These are phyloP conservation scores for Nicotiana paniculata DNA, from an alignment of 257 asterid species.

Conservation along the genomic window DNA sequence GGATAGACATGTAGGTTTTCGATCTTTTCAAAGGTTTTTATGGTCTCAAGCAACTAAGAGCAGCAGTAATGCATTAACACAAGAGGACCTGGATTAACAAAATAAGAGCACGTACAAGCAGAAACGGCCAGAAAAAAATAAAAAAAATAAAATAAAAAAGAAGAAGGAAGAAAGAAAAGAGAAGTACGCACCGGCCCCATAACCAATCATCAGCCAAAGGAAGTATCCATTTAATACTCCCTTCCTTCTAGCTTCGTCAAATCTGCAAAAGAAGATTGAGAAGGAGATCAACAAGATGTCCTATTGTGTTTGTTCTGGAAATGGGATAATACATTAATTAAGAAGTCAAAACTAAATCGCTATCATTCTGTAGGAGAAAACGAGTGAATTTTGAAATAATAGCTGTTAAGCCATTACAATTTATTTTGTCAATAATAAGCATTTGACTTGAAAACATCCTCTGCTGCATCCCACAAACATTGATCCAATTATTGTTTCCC, in stretches of 20 bases:
- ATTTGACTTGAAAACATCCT: neutral
- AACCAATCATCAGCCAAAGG: slow-evolving; percentile 78
- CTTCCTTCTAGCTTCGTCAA: slow-evolving; percentile 77
- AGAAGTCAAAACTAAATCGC: neutral
- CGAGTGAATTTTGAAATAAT: neutral
- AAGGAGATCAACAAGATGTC: neutral
- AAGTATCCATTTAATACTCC: slow-evolving; percentile 68
- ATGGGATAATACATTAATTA: neutral
- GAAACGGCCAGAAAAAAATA: neutral
- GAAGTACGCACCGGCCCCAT: slow-evolving; percentile 68
- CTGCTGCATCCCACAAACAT: neutral
- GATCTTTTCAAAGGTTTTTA: neutral
- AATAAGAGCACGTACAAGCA: neutral
- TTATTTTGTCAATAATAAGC: neutral
- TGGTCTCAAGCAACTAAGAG: neutral
- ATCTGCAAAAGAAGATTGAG: slow-evolving; percentile 38
- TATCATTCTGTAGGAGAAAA: neutral
- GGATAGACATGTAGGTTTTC: neutral
- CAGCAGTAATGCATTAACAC: neutral
- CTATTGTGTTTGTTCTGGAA: neutral
- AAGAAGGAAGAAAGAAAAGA: neutral
- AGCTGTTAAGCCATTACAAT: neutral
- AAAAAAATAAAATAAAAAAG: neutral
- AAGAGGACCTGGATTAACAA: neutral
- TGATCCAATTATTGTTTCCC: neutral